These are phyloP conservation scores for Moesziomyces globuligerus DNA, from an alignment of 1,284 basidiomycete species.

Conservation along the genomic window DNA sequence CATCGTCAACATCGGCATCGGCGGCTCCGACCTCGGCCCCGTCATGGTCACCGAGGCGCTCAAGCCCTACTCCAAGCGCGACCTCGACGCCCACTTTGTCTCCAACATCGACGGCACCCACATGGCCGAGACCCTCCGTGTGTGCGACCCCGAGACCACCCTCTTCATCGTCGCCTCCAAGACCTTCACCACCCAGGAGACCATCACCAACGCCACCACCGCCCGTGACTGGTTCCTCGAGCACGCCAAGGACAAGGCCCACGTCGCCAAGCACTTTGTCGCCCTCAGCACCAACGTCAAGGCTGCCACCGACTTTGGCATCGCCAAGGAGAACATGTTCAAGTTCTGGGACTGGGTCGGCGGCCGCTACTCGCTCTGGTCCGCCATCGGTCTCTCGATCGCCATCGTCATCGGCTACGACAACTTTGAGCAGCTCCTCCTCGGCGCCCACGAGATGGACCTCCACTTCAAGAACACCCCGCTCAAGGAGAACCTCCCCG, in stretches of 20 bases:
- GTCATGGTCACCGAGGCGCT: conserved; percentile 99
- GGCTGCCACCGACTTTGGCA: conserved; percentile 94
- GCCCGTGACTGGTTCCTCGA: conserved; percentile 94
- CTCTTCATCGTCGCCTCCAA: conserved; percentile 98
- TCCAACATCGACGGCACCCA: conserved; percentile 99
- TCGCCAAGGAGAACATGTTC: conserved; percentile 95
- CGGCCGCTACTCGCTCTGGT: conserved; percentile 97
- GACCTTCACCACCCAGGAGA: conserved; percentile 99
- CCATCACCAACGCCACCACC: conserved; percentile 95
- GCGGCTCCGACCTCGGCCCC: conserved; percentile 95
- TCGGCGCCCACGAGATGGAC: conserved; percentile 97
- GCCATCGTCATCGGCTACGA: conserved; percentile 91
- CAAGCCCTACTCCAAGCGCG: conserved; percentile 89
- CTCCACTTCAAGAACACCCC: conserved; percentile 90
- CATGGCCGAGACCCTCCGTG: conserved; percentile 84
- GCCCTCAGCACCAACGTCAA: conserved; percentile 95
- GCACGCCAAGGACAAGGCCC: conserved; percentile 77
- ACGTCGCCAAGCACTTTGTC: conserved; percentile 99
- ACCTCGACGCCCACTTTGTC: conserved; percentile 88
- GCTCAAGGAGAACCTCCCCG: conserved; percentile 90
- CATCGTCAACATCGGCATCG: conserved; percentile 98
- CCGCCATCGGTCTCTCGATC: conserved; percentile 94
- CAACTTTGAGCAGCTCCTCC: conserved; percentile 88
- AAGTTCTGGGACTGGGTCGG: conserved; percentile 99
- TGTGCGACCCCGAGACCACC: conserved; percentile 90